These are phyloP conservation scores for Thielaviopsis ethacetica DNA, from an alignment of 2,329 filamentous ascomycete genomes.

Conservation along the genomic window DNA sequence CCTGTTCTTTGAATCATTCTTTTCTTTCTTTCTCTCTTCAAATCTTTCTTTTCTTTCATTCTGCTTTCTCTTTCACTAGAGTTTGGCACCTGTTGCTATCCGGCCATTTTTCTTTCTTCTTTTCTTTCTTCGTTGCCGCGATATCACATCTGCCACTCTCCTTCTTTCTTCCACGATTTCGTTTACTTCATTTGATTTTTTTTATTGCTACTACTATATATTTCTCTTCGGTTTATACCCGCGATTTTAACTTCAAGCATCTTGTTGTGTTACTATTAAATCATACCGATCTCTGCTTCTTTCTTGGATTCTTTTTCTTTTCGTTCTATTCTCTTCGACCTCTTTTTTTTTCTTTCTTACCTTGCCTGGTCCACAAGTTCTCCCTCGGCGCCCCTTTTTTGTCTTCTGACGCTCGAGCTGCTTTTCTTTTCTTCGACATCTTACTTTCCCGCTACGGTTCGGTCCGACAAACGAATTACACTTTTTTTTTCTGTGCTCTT, in stretches of 20 bases:
- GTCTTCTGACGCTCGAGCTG: not conserved
- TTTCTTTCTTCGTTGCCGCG: conserved; percentile 5
- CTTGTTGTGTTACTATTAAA: conserved; percentile 10
- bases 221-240: conserved; percentile 13
- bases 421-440: not conserved
- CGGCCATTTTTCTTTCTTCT: conserved; percentile 7
- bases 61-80: conserved; percentile 7
- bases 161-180: not conserved
- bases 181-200: conserved; percentile 1
- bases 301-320: conserved; percentile 9
- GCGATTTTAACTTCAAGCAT: conserved; percentile 13
- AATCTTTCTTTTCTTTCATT: conserved; percentile 4
- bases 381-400: not conserved
- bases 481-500: conserved; percentile 23
- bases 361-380: not conserved
- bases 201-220: not conserved
- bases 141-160: not conserved
- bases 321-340: conserved; percentile 3
- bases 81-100: conserved; percentile 9
- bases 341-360: conserved; percentile 3
- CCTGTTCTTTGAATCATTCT: conserved; percentile 2
- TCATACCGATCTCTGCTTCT: conserved; percentile 11
- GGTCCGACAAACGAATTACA: not conserved
- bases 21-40: conserved; percentile 6
- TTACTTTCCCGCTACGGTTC: not conserved